Conservation (phyloP, 2,329 filamentous ascomycete species). For the Pseudogymnoascus sp. region DNA sequence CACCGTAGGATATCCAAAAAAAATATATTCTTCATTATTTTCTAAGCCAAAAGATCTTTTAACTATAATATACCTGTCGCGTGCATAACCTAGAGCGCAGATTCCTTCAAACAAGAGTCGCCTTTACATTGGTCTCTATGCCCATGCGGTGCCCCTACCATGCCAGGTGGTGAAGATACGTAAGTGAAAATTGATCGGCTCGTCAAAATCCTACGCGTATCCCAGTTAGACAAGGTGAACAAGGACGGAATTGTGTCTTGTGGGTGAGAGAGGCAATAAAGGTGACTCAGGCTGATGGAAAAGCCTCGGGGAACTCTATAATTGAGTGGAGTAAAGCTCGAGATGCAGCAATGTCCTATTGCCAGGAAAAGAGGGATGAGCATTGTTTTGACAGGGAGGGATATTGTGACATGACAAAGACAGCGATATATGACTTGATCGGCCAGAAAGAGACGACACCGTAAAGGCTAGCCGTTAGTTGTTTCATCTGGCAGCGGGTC, state of each 20-base stretch:
- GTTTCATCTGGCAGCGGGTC: not conserved
- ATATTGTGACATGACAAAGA: slow-evolving; percentile 11
- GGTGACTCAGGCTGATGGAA: slow-evolving; percentile 28
- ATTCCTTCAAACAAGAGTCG: too few species aligned
- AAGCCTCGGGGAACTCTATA: slow-evolving; percentile 30
- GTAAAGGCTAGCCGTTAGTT: not conserved
- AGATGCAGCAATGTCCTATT: slow-evolving; percentile 28
- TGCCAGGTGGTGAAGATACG: too few species aligned
- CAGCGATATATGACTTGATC: slow-evolving; percentile 12
- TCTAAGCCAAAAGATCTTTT: too few species aligned
- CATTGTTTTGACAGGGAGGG: slow-evolving; percentile 15
- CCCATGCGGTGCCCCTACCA: too few species aligned
- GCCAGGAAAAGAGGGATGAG: slow-evolving; percentile 25
- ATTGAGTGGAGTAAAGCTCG: slow-evolving; percentile 33
- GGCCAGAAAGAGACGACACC: slow-evolving; percentile 8
- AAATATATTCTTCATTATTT: too few species aligned
- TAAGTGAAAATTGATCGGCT: slow-evolving; percentile 23
- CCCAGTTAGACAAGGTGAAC: slow-evolving; percentile 29
- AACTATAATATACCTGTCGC: too few species aligned
- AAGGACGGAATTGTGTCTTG: slow-evolving; percentile 32
- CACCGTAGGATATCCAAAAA: too few species aligned
- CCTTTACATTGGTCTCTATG: too few species aligned
- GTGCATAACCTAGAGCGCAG: too few species aligned
- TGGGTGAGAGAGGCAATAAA: slow-evolving; percentile 32
- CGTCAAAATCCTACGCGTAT: slow-evolving; percentile 25